Base-by-base conservation (phyloP, 106 monocot genomes). In the Cymbidium sinense region DNA sequence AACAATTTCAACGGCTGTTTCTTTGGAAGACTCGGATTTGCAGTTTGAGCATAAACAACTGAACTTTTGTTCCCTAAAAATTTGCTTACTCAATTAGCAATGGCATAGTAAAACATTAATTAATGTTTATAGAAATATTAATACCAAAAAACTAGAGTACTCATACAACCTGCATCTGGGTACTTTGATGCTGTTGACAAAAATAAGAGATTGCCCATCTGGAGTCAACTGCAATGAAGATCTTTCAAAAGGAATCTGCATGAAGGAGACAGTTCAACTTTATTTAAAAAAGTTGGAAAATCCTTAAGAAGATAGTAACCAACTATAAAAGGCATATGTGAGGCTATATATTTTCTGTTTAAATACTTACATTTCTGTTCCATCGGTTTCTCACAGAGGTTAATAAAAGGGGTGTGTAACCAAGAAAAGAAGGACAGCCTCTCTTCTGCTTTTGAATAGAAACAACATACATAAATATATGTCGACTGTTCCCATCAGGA, bases 141-240 rank as follows among this genome's bases (percentile, higher is more conserved):
- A 36, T 33, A 20, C 30, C 15, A 30, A 78, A 54, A 81, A 62
- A 73, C 50, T n/a, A 64, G 17, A 36, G 37, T 34, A 83, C 51
- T 17, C 74, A 50, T 75, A 15, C 23, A 76, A 99, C 99, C 95
- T 99, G 92, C 99, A 99, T 70, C 55, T 83, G 84, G 99, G 99
- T 75, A 74, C 84, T 83, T 83, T 92, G 70, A 95, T 82, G 81
- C 81, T 87, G 69, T 75, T 83, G 62, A 86, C 50, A 77, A 93
- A 77, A 84, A 95, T 85, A 70, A 99, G 84, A 31, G 77, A 87
- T 30, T 84, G 74, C 7, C 81, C 86, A 72, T 90, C 86, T 70
- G 90, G 83, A 80, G 83, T 85, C 55, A 90, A 86, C 69, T 92
- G 95, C 36, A 99, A 79, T 28, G 84, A 86, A 77, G 80, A 86